Evolutionary conservation across 2,329 filamentous ascomycete genomes (phyloP), one percentile per base, ranked within the genome.

Genomic region (Aureobasidium namibiae): DNA sequence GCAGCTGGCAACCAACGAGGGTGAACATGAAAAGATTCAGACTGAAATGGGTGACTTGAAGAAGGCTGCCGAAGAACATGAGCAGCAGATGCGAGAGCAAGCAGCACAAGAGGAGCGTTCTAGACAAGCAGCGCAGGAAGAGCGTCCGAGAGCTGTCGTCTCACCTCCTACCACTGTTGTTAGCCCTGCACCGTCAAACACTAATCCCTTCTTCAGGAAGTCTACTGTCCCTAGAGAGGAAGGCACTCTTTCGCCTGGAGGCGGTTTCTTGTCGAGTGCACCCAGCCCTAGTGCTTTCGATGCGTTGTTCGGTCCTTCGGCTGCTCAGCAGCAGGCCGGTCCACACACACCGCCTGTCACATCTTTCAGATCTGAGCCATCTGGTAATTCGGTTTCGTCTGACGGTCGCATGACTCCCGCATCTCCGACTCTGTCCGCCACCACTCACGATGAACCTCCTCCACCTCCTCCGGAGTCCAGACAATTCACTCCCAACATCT

Each of bases 181-280:
- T 59, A 95, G 89, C 72, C 90, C 91, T 62, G 76, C 81, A 45
- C 70, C 75, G 23, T 82, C 80, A 16, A 89, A 82, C 66, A 96
- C 91, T 68, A 99, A 99, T 70, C 94, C 94, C 0, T 99, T 99
- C 79, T 96, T 96, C 78, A 86, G 90, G 68, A 81, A 80, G 60
- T 75, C 78, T 7, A 74, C 63, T 69, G 75, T 59, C 13, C 50
- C 61, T 29, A 52, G 49, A 29, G 53, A 58, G 31, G 60, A 53
- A 16, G 49, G 45, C 18, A 33, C 60, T 13, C 45, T 59, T 11
- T 61, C 62, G 8, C 57, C 60, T 18, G 52, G 53, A 21, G 49
- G 45, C 16, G 60, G 53, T 24, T 61, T 61, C 13, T 33, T 62
- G 29, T 34, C 62, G 16, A 49, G 59, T 24, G 68, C 67, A 33